Conservation (phyloP, 78 protist species). For the Isochrysis galbana region DNA sequence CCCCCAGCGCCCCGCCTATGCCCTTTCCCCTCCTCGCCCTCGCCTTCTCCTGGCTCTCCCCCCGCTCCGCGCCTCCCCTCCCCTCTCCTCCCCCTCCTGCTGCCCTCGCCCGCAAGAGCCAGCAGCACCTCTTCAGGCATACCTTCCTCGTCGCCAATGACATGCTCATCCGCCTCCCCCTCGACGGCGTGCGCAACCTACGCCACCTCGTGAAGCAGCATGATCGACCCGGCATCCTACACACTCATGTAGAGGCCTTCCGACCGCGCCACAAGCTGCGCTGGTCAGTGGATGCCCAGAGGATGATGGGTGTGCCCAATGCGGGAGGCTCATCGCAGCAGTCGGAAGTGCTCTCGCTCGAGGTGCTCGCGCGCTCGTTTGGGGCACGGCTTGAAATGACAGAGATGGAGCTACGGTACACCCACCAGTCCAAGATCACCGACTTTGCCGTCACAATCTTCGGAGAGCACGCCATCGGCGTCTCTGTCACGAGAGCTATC, state of each 20-base stretch:
- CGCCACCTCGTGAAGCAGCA: neutral
- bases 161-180: neutral
- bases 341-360: constrained; percentile 44
- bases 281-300: neutral
- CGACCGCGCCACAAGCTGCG: neutral
- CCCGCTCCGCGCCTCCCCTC: too few species aligned
- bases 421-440: constrained; percentile 21
- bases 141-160: neutral
- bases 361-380: constrained; percentile 12
- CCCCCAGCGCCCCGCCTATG: too few species aligned
- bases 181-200: neutral
- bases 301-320: constrained; percentile 34
- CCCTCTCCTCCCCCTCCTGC: too few species aligned
- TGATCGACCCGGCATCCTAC: neutral
- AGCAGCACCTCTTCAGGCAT: neutral
- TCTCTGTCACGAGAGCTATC: constrained; percentile 61
- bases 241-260: neutral
- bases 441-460: constrained; percentile 37
- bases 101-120: neutral
- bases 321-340: constrained; percentile 51
- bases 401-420: constrained; percentile 60
- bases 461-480: constrained; percentile 35
- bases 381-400: constrained; percentile 42
- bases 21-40: too few species aligned
- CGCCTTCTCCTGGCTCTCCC: too few species aligned